phyloP scores from a whole-genome alignment of 768 basidiomycete genomes.

The Clathrus columnatus region DNA sequence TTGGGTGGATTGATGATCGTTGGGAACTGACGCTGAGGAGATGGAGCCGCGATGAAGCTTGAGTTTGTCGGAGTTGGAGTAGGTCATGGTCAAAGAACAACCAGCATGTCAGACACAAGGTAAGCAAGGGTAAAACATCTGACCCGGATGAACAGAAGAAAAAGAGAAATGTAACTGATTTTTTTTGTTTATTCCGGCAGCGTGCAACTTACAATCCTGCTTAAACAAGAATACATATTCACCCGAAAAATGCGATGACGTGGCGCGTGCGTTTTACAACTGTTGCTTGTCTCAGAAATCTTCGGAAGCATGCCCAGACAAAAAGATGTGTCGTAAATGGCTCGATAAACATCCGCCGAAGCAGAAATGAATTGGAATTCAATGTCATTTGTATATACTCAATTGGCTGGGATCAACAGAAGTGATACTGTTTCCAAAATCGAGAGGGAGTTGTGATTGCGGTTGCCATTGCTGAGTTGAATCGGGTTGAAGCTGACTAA shows the following conservation, averaged over 20 bases:
- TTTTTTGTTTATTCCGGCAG: conserved; percentile 24
- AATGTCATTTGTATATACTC: background rate
- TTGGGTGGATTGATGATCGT: conserved; percentile 35
- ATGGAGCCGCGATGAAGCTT: conserved; percentile 61
- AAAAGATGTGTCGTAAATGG: conserved; percentile 48
- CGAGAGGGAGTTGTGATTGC: conserved; percentile 6
- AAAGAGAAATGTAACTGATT: background rate
- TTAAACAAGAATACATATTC: conserved; percentile 54
- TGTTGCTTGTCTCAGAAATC: conserved; percentile 58
- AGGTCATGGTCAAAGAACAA: background rate
- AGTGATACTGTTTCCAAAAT: background rate
- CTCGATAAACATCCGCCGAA: conserved; percentile 39
- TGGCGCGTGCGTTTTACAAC: conserved; percentile 44
- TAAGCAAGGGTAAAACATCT: background rate
- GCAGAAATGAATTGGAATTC: background rate
- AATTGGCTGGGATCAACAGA: conserved; percentile 6
- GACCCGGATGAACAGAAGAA: background rate
- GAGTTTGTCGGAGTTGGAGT: conserved; percentile 45
- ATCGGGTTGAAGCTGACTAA: background rate
- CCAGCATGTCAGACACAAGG: background rate
- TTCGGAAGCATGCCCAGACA: conserved; percentile 32
- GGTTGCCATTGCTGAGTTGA: conserved; percentile 4
- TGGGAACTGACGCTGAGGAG: conserved; percentile 54
- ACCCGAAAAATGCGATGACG: conserved; percentile 51
- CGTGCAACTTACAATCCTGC: conserved; percentile 56